phyloP scores from a whole-genome alignment of 352 stramenopile genomes.

The Globisporangium echinulatum region DNA sequence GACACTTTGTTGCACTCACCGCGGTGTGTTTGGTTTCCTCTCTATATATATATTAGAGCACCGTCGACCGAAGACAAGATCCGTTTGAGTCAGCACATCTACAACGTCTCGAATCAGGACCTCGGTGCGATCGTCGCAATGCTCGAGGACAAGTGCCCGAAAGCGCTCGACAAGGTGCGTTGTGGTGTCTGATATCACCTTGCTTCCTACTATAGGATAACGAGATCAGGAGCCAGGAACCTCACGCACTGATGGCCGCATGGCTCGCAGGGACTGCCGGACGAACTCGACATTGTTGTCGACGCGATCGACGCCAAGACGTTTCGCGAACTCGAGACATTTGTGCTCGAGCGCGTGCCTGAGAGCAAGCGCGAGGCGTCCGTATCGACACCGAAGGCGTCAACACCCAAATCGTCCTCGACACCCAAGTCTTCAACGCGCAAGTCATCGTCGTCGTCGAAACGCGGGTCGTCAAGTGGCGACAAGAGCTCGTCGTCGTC shows the following conservation, averaged over 20 bases:
- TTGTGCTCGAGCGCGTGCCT: conserved; percentile 67
- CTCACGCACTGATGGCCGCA: too few species aligned
- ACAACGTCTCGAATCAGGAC: conserved; percentile 76
- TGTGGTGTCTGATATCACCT: background rate
- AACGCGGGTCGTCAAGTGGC: conserved; percentile 21
- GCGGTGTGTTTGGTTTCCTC: conserved; percentile 7
- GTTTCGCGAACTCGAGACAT: conserved; percentile 81
- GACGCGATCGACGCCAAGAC: conserved; percentile 86
- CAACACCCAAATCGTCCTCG: conserved; percentile 25
- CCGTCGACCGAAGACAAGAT: conserved; percentile 80
- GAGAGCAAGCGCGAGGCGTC: conserved; percentile 60
- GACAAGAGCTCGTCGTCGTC: conserved; percentile 20
- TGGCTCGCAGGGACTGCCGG: conserved; percentile 48
- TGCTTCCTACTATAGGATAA: background rate
- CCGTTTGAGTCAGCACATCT: conserved; percentile 86
- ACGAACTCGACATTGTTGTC: conserved; percentile 86
- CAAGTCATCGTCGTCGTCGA: conserved; percentile 24
- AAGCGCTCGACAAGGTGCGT: conserved; percentile 74
- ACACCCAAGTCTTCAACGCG: conserved; percentile 5
- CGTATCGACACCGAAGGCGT: conserved; percentile 39
- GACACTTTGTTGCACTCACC: too few species aligned
- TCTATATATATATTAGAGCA: conserved; percentile 25
- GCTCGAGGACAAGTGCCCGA: conserved; percentile 81
- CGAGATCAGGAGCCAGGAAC: too few species aligned
- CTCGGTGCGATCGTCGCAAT: conserved; percentile 70